Percentiles rank a stretch among this genome's conserved stretches.
phyloP scores from a whole-genome alignment of 306 rosid genomes.

The Dicorynia guianensis region DNA sequence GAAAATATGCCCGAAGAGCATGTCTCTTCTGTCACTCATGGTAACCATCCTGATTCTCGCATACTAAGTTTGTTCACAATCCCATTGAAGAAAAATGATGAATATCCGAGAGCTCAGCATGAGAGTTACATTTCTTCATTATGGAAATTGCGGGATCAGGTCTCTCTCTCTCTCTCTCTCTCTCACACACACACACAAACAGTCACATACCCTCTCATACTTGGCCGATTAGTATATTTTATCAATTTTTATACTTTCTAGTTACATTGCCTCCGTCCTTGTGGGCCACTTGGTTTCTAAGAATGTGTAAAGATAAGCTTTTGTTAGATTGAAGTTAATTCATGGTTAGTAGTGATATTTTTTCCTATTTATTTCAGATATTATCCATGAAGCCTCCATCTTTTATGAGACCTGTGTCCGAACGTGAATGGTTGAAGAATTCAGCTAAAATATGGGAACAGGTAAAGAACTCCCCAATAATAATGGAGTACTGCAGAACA shows the following conservation, averaged over 20 bases:
- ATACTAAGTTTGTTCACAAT: slow-evolving; percentile 52
- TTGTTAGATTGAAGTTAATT: not conserved
- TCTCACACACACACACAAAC: too few relatives aligned
- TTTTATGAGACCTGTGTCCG: slow-evolving; percentile 65
- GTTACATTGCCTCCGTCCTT: slow-evolving; percentile 7
- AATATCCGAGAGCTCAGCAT: slow-evolving; percentile 61
- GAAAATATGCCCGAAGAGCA: slow-evolving; percentile 45
- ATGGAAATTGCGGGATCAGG: slow-evolving; percentile 85
- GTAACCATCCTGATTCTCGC: slow-evolving; percentile 38
- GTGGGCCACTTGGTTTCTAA: not conserved
- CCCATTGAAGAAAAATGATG: slow-evolving; percentile 72
- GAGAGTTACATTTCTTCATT: slow-evolving; percentile 67
- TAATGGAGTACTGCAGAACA: slow-evolving; percentile 71
- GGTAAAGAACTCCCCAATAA: slow-evolving; percentile 74
- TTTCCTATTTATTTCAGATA: slow-evolving; percentile 56
- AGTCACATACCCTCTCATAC: not conserved
- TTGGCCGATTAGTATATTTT: not conserved
- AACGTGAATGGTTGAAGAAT: slow-evolving; percentile 94
- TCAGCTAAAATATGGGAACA: slow-evolving; percentile 88
- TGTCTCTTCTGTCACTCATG: slow-evolving; percentile 37
- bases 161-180: too few relatives aligned
- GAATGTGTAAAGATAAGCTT: not conserved
- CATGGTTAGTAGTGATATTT: slow-evolving; percentile 6
- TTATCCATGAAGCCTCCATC: slow-evolving; percentile 72
- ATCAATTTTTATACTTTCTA: not conserved